Base-by-base conservation (phyloP, 441 rosid genomes). In the Rhodomyrtus psidioides region DNA sequence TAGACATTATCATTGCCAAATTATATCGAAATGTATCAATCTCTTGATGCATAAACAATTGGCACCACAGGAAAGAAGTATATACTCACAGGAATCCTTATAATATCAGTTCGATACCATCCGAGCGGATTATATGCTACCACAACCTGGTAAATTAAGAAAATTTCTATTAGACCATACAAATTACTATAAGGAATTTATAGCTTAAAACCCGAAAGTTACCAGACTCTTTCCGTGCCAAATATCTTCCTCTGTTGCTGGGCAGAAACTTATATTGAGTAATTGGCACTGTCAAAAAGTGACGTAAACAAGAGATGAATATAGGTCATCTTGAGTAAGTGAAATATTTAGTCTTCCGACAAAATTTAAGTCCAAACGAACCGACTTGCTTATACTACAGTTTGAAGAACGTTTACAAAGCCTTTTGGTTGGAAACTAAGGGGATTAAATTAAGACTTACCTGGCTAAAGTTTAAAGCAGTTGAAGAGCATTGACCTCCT, bases 201-300 rank as follows among this genome's bases (percentile, higher is more conserved):
- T 0, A 17, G 23, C 23, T 6, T 6, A 76, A 28, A 75, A 55
- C 76, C 39, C 56, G 81, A 86, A 82, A 81, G 82, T 74, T 94
- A 96, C 99, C 98, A 96, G 91, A 88, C 91, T 93, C 88, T 95
- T 94, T 62, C 93, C 93, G 51, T 75, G 87, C 86, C 90, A 81
- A 84, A 92, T 88, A 82, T 90, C 93, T 88, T 90, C 86, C 89
- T 94, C 98, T 54, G 99, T 90, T 55, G 92, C 88, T 55, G 98
- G 98, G 86, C 98, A 95, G 91, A 91, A 95, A 90, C 97, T 97
- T 90, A 97, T 94, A 90, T 97, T 97, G 88, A 94, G 88, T 84
- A 95, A 87, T 82, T 91, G 94, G 89, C 99, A 95, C 98, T 97
- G 95, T 84, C 65, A 84, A 65, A 39, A 39, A 16, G 56, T 17